Percentiles rank a stretch among this genome's conserved stretches.
phyloP scores from a whole-genome alignment of 2,329 filamentous ascomycete genomes.

The Penicillium sp. region DNA sequence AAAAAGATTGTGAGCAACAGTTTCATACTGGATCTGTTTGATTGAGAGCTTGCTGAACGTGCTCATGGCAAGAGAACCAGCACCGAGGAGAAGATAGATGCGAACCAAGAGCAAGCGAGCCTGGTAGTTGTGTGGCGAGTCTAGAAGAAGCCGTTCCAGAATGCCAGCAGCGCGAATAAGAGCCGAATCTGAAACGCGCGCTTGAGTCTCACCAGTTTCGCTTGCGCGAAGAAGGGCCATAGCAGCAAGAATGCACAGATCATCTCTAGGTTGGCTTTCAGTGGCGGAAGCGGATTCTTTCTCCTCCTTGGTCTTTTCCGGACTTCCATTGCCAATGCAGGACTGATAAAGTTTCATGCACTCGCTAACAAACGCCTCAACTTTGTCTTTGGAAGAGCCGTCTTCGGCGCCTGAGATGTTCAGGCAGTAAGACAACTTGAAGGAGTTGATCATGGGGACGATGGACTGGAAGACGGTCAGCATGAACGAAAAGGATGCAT shows the following conservation, averaged over 20 bases:
- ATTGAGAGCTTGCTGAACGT: constrained; percentile 47
- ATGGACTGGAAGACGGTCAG: constrained; percentile 19
- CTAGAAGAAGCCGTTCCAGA: constrained; percentile 39
- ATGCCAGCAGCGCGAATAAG: constrained; percentile 41
- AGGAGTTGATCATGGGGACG: constrained; percentile 40
- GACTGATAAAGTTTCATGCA: constrained; percentile 38
- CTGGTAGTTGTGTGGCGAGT: constrained; percentile 49
- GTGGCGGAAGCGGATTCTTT: constrained; percentile 33
- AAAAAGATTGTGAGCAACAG: constrained; percentile 48
- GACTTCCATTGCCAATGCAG: neutral
- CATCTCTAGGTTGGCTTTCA: constrained; percentile 45
- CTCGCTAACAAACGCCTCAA: constrained; percentile 39
- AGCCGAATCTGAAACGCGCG: constrained; percentile 26
- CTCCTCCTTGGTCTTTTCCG: constrained; percentile 4
- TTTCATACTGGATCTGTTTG: constrained; percentile 51
- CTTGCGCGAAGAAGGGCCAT: constrained; percentile 41
- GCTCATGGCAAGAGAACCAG: constrained; percentile 47
- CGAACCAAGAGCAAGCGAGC: constrained; percentile 45
- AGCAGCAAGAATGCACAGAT: constrained; percentile 44
- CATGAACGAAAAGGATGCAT: neutral
- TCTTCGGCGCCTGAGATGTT: constrained; percentile 32
- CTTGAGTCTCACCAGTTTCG: constrained; percentile 17
- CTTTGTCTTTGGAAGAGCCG: constrained; percentile 23
- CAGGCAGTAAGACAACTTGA: constrained; percentile 46
- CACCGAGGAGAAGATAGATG: constrained; percentile 45